Percentiles rank a stretch among this genome's conserved stretches.
These are phyloP conservation scores for Beta corolliflora DNA, from an alignment of 179 eudicot genomes.

Conservation along the genomic window DNA sequence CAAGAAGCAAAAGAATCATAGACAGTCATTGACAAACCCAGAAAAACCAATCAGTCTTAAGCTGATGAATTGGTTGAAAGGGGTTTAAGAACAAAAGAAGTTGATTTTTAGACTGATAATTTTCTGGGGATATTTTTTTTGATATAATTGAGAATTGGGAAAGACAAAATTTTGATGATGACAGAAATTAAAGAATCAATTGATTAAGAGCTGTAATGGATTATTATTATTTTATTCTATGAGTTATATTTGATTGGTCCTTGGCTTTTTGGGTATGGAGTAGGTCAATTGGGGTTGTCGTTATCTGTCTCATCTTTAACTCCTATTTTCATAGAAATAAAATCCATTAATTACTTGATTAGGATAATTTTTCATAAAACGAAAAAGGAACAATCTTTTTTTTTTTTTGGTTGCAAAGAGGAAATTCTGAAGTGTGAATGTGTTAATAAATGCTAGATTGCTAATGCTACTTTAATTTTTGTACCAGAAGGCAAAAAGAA, in stretches of 20 bases:
- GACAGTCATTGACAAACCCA: constrained; percentile 44
- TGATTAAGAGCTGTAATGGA: background rate
- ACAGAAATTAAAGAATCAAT: background rate
- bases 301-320: background rate
- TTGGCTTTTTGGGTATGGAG: constrained; percentile 27
- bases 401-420: background rate
- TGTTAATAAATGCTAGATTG: background rate
- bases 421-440: background rate
- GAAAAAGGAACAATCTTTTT: too few species aligned
- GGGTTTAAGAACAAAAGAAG: constrained; percentile 16
- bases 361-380: too few species aligned
- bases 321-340: background rate
- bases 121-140: background rate
- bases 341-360: background rate
- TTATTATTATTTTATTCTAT: background rate
- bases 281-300: constrained; percentile 25
- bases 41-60: constrained; percentile 1
- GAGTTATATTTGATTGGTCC: constrained; percentile 19
- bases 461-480: background rate
- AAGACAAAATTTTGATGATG: constrained; percentile 20
- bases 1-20: constrained; percentile 63
- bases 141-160: constrained; percentile 22
- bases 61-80: constrained; percentile 6
- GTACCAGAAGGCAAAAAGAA: background rate
- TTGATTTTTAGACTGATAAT: background rate